Evolutionary conservation across 164 flowering plant species (phyloP), one percentile per base, ranked within the genome.

Genomic region (Brasenia schreberi): DNA sequence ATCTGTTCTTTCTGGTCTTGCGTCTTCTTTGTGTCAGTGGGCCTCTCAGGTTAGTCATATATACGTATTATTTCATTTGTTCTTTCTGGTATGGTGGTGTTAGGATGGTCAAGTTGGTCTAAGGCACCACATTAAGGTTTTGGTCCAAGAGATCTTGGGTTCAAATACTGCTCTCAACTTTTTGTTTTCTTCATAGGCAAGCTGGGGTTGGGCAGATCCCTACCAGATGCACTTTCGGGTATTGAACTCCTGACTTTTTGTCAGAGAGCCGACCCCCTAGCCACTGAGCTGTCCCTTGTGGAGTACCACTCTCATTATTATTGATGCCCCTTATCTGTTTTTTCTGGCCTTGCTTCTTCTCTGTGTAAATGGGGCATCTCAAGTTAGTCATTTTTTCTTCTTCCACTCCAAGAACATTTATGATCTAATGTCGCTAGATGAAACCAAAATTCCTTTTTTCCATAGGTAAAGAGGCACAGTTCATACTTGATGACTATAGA

Each of bases 331-430:
- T 23, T 23, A n/a, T 95, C 99, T 75, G 84, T 95, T 17, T 91
- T 92, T 64, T 95, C 99, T 52, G 97, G 99, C 65, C 77, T 95
- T 66, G 99, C 99, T 67, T 95, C 99, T 67, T 95, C 97, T 59
- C 79, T 92, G 71, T 95, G 97, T 74, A 97, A 95, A 73, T 92
- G 99, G 99, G 99, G 97, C 99, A 62, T 84, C 97, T 75, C 99
- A 95, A 91, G 99, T 92, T 72, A 63, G 75, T 18, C 11, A 7
- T 61, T 53, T 6, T 60, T 4, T 2, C 18, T 49, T 59, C 60
- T 19, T 62, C 33, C 43, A 18, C 27, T 6, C 11, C 18, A 23
- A 23, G 27, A 23, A 23, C 19, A 58, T 14, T 16, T 18, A 42
- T 6, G 6, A 19, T 19, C 17, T 63, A 63, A 1, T 45, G 43